Base-by-base conservation (phyloP, 257 asterid genomes). In the Linaria vulgaris region DNA sequence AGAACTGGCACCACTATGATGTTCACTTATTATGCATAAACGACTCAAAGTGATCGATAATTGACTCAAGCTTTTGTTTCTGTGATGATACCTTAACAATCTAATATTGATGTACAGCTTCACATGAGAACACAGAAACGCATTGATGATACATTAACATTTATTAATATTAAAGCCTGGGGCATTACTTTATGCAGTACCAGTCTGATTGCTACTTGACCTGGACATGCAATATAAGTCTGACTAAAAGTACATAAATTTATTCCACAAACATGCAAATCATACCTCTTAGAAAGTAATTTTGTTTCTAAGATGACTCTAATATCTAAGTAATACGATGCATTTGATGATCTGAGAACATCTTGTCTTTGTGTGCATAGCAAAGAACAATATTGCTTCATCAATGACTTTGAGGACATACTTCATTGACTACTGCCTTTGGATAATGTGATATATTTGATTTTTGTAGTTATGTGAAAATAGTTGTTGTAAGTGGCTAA, bases 401-500 rank as follows among this genome's bases (percentile, higher is more conserved):
- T 49, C 23, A 38, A 49, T 7, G 31, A 19, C 14, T 13, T 48
- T 12, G 19, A 46, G 15, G 48, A 30, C 25, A 2, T 39, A 15
- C 24, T 37, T 43, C n/a, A 16, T n/a, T 56, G 25, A 13, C 31
- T 46, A 43, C 12, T 27, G 25, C 59, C 53, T 11, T 61, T 45
- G 11, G 6, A 21, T 19, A 6, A 66, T 57, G 27, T 54, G 22
- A 19, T 67, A 61, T 44, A 16, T 45, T 46, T 37, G 38, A 20
- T 10, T 49, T 25, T 44, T 37, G 37, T 47, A 47, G 27, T 15
- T 27, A 25, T 49, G 46, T 41, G 41, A 44, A 48, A 61, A 63
- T 66, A 58, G 59, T 34, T 61, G 47, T 53, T 63, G 60, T 47
- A 52, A 41, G 47, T 31, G n/a, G 67, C 48, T 31, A 69, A 37